Conservation (phyloP, 306 rosid genomes). For the Castanea crenata region DNA sequence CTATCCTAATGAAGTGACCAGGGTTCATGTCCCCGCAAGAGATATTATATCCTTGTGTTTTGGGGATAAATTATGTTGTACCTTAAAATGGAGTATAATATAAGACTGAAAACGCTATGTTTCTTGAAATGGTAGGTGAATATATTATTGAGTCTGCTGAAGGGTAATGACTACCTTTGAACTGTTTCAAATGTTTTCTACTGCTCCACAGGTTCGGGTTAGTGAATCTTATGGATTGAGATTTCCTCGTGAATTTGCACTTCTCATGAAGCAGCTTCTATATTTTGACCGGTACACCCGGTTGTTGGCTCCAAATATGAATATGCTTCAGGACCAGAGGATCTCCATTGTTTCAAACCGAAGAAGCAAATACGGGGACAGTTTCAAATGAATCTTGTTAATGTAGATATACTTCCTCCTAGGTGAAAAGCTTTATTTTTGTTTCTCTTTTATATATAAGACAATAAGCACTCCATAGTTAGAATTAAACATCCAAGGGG, state of each 20-base stretch:
- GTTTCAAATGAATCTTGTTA: conserved; percentile 28
- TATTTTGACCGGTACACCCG: conserved; percentile 94
- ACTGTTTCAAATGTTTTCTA: conserved; percentile 1
- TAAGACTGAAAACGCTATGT: neutral
- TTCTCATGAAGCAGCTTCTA: conserved; percentile 91
- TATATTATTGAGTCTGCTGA: neutral
- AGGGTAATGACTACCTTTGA: neutral
- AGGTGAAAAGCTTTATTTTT: conserved; percentile 19
- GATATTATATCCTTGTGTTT: neutral
- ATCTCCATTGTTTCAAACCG: conserved; percentile 68
- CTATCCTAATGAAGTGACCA: no score
- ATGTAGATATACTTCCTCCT: conserved; percentile 16
- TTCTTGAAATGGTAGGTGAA: neutral
- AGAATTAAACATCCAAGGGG: conserved; percentile 3
- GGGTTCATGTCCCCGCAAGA: no score
- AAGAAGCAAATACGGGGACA: conserved; percentile 50
- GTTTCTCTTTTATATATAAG: conserved; percentile 22
- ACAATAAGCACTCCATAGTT: conserved; percentile 13
- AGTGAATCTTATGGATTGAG: conserved; percentile 88
- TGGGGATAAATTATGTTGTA: neutral
- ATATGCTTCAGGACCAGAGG: conserved; percentile 97
- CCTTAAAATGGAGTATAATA: neutral
- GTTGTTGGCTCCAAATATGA: conserved; percentile 82
- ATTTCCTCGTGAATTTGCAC: conserved; percentile 93
- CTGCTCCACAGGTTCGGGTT: conserved; percentile 63